These are phyloP conservation scores for Globisporangium splendens DNA, from an alignment of 352 stramenopile genomes.

Conservation along the genomic window DNA sequence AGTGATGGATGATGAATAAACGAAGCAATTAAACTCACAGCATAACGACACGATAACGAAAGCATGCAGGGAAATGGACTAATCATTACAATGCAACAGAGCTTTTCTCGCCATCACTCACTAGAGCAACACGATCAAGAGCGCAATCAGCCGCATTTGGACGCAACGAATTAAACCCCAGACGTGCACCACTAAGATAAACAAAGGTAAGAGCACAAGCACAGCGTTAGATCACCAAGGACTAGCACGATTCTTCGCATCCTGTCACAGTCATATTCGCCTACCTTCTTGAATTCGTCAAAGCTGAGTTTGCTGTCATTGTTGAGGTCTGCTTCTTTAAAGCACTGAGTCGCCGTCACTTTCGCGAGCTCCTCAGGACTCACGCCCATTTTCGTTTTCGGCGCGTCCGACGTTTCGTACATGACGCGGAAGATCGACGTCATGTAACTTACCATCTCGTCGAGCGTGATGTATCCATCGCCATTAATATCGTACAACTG, in stretches of 20 bases:
- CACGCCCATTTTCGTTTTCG: slow-evolving; percentile 74
- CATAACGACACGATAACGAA: background rate
- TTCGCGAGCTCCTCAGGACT: slow-evolving; percentile 73
- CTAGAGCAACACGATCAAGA: slow-evolving; percentile 6
- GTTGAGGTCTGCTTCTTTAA: slow-evolving; percentile 82
- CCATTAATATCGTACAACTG: slow-evolving; percentile 84
- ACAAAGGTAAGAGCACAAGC: slow-evolving; percentile 10
- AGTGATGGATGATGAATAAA: slow-evolving; percentile 5
- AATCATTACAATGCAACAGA: slow-evolving; percentile 19
- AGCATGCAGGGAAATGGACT: slow-evolving; percentile 13
- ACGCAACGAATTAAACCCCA: slow-evolving; percentile 5
- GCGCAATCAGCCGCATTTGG: background rate
- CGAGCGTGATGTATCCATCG: slow-evolving; percentile 80
- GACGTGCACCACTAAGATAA: slow-evolving; percentile 19
- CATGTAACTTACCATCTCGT: slow-evolving; percentile 88
- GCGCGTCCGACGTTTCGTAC: slow-evolving; percentile 81
- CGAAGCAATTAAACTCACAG: background rate
- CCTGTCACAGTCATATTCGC: background rate
- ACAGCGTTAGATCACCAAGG: background rate
- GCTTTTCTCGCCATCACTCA: background rate
- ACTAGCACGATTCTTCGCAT: background rate
- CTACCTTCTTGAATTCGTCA: slow-evolving; percentile 88
- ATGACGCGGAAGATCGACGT: slow-evolving; percentile 89
- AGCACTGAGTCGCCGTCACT: slow-evolving; percentile 80
- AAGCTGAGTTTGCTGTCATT: slow-evolving; percentile 85